Percentiles rank a stretch among this genome's conserved stretches.
These are phyloP conservation scores for Ustilago sp. DNA, from an alignment of 1,284 basidiomycete genomes.

Conservation along the genomic window DNA sequence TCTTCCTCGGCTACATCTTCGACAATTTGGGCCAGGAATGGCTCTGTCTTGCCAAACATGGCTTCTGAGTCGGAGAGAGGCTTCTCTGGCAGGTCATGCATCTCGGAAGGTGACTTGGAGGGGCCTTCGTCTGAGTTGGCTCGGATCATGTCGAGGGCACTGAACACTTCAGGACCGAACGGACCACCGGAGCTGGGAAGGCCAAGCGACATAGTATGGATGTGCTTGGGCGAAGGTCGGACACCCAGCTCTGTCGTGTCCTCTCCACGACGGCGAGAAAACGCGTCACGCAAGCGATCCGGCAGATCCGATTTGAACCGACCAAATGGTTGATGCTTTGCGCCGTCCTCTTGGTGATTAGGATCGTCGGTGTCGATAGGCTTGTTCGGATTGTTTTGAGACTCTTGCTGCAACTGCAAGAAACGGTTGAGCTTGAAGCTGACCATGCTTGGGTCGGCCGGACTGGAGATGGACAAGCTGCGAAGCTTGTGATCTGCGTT, in stretches of 20 bases:
- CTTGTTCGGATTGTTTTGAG: constrained; percentile 13
- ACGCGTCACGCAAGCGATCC: constrained; percentile 34
- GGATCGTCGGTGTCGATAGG: not conserved
- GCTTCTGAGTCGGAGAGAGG: constrained; percentile 39
- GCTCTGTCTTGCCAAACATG: constrained; percentile 3
- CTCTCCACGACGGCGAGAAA: constrained; percentile 31
- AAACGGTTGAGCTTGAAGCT: constrained; percentile 53
- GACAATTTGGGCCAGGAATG: constrained; percentile 23
- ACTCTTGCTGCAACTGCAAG: constrained; percentile 47
- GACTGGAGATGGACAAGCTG: constrained; percentile 53
- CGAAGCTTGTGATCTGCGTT: constrained; percentile 15
- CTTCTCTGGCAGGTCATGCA: constrained; percentile 21
- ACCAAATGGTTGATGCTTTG: constrained; percentile 12
- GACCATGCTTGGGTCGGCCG: constrained; percentile 53
- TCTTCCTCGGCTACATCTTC: constrained; percentile 35
- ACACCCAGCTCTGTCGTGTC: constrained; percentile 13
- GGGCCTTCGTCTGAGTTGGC: constrained; percentile 41
- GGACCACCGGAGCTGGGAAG: constrained; percentile 54
- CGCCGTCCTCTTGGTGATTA: not conserved
- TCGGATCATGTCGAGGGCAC: constrained; percentile 56
- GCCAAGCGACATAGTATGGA: constrained; percentile 59
- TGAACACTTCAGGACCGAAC: constrained; percentile 55
- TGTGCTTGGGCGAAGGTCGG: constrained; percentile 19
- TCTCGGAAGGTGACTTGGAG: constrained; percentile 29
- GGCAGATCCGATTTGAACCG: constrained; percentile 34